Evolutionary conservation across 1,139 yeast species (phyloP), one percentile per base, ranked within the genome.

Genomic region (Komagataea norvegica): DNA sequence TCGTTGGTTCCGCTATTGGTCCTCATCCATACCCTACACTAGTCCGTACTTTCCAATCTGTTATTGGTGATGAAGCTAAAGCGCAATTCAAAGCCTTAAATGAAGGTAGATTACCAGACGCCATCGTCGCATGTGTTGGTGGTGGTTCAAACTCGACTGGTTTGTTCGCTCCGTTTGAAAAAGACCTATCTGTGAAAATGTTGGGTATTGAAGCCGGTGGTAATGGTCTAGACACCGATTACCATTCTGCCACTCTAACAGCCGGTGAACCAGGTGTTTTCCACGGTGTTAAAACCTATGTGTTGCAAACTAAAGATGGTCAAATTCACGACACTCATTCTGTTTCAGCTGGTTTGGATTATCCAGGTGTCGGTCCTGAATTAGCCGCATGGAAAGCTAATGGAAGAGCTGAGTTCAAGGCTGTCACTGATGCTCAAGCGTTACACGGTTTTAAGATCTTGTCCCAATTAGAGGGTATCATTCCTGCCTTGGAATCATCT

Each of bases 291-390:
- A 84, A 75, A 64, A 91, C 98, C 4, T 91, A 81, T 54, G 94
- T 91, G 32, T 72, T 91, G 55, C 98, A 93, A 67, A 85, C 83
- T 56, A 56, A 59, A 14, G 97, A 91, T 60, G 99, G 99, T 37
- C 99, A 91, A 67, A 88, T 91, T 41, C 94, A 84, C 51, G 98
- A 93, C 58, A 91, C 99, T 9, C 97, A 91, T 61, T 89, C 97
- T 20, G 93, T 91, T 31, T 87, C 96, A 48, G 99, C 99, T 28
- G 99, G 99, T 51, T 74, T 91, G 55, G 99, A 91, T 64, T 91
- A 91, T 61, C 99, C 99, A 25, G 99, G 96, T 62, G 99, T 91
- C 37, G 99, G 99, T 31, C 99, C 99, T 20, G 98, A 91, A 67
- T 74, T 91, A 54, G 93, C 98, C 3, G 77, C 74, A 61, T 91